Evolutionary conservation across 2,329 filamentous ascomycete genomes (phyloP).

Genomic region (Aphanoascus verrucosus): DNA sequence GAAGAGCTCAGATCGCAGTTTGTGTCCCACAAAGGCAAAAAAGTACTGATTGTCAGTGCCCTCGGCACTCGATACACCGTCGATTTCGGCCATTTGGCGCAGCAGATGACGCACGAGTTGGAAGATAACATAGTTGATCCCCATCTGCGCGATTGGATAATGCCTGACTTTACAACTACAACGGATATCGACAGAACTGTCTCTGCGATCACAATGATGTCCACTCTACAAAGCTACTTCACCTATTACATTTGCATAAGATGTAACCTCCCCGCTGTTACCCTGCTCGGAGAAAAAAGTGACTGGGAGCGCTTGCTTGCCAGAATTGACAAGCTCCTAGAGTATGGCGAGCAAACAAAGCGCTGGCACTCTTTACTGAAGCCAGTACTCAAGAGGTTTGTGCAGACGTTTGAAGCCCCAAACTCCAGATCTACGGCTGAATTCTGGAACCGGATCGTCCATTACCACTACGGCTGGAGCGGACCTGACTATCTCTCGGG

Average conservation of each 20-base stretch:
- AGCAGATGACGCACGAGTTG: too few relatives aligned
- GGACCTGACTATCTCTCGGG: not conserved
- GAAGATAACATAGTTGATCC: conserved; percentile 18
- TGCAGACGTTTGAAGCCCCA: not conserved
- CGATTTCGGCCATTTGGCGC: too few relatives aligned
- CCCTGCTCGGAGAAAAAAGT: conserved; percentile 28
- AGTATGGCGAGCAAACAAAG: conserved; percentile 37
- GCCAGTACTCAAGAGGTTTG: not conserved
- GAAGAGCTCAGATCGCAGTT: conserved; percentile 37
- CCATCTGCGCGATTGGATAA: conserved; percentile 36
- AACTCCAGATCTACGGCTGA: not conserved
- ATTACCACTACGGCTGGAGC: not conserved
- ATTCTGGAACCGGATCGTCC: not conserved
- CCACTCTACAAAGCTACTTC: conserved; percentile 16
- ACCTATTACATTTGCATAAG: too few relatives aligned
- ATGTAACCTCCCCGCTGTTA: too few relatives aligned
- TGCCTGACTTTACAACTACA: conserved; percentile 45
- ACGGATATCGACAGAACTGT: conserved; percentile 35
- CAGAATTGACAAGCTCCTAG: conserved; percentile 35
- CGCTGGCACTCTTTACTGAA: not conserved
- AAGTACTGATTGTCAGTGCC: conserved; percentile 26
- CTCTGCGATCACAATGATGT: conserved; percentile 43
- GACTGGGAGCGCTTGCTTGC: conserved; percentile 39
- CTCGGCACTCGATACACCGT: too few relatives aligned
- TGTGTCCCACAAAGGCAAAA: conserved; percentile 35